These are phyloP conservation scores for Lentinula edodes DNA, from an alignment of 768 basidiomycete species.

Conservation along the genomic window DNA sequence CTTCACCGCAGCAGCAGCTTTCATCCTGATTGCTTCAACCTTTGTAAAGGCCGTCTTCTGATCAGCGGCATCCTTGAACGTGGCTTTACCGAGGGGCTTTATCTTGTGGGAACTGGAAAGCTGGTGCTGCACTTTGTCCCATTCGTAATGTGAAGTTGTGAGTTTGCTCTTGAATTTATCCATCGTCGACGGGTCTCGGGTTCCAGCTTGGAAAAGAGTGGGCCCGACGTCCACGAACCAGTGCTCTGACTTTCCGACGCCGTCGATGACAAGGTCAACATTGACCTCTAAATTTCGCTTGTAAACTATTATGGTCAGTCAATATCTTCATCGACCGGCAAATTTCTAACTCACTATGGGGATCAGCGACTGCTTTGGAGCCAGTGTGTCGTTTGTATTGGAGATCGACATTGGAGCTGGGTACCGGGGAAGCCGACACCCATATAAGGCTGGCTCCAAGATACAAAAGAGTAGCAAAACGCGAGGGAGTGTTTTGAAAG, in stretches of 20 bases:
- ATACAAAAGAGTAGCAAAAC: neutral
- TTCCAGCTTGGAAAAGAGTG: neutral
- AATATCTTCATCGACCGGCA: neutral
- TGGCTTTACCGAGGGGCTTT: neutral
- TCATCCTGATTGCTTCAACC: neutral
- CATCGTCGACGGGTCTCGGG: neutral
- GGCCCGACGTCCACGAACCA: neutral
- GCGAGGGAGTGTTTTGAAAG: neutral
- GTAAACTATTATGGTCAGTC: neutral
- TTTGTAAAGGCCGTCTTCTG: neutral
- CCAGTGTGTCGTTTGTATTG: neutral
- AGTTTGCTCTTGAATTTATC: neutral
- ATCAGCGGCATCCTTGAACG: neutral
- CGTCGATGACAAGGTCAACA: neutral
- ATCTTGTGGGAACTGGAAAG: neutral
- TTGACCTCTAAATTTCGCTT: neutral
- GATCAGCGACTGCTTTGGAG: neutral
- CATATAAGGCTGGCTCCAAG: neutral
- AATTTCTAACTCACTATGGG: neutral
- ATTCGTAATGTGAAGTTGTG: neutral
- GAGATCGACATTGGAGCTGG: neutral
- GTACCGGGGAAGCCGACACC: neutral
- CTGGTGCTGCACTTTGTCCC: neutral
- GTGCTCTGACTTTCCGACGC: neutral
- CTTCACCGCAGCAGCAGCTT: neutral